Percentiles rank a stretch among this genome's conserved stretches.
Evolutionary conservation across 2,329 filamentous ascomycete species (phyloP).

Genomic region (Aspergillus sclerotialis): DNA sequence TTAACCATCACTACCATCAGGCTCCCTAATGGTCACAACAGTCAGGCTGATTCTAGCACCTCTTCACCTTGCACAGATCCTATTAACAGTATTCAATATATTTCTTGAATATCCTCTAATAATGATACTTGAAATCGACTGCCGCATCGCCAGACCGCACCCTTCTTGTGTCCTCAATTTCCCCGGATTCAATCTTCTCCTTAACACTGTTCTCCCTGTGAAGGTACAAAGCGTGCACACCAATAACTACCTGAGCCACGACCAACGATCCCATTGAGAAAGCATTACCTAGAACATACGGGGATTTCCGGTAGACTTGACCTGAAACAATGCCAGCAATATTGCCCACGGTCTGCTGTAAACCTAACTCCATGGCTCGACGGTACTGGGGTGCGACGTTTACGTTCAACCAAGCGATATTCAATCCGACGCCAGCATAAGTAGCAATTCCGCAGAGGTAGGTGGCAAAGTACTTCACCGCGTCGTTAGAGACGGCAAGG

Average conservation of each 20-base stretch:
- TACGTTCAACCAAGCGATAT: slow-evolving; percentile 43
- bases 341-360: slow-evolving; percentile 44
- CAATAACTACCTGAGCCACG: slow-evolving; percentile 31
- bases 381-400: slow-evolving; percentile 44
- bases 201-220: slow-evolving; percentile 35
- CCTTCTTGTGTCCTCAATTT: slow-evolving; percentile 39
- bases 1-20: too few relatives aligned
- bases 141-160: slow-evolving; percentile 43
- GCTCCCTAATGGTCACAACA: too few relatives aligned
- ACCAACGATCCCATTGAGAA: slow-evolving; percentile 32
- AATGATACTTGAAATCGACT: slow-evolving; percentile 44
- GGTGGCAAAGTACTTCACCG: slow-evolving; percentile 45
- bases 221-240: slow-evolving; percentile 38
- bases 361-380: slow-evolving; percentile 41
- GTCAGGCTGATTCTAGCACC: too few relatives aligned
- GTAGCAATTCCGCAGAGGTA: slow-evolving; percentile 44
- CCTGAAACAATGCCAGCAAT: slow-evolving; percentile 43
- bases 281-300: slow-evolving; percentile 30
- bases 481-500: slow-evolving; percentile 42
- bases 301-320: slow-evolving; percentile 36
- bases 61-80: too few relatives aligned
- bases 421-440: slow-evolving; percentile 43
- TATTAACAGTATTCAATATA: neutral
- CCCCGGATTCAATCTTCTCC: slow-evolving; percentile 33
- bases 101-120: slow-evolving; percentile 9